These are phyloP conservation scores for Bipolaris cookei DNA, from an alignment of 2,329 filamentous ascomycete species.

Conservation along the genomic window DNA sequence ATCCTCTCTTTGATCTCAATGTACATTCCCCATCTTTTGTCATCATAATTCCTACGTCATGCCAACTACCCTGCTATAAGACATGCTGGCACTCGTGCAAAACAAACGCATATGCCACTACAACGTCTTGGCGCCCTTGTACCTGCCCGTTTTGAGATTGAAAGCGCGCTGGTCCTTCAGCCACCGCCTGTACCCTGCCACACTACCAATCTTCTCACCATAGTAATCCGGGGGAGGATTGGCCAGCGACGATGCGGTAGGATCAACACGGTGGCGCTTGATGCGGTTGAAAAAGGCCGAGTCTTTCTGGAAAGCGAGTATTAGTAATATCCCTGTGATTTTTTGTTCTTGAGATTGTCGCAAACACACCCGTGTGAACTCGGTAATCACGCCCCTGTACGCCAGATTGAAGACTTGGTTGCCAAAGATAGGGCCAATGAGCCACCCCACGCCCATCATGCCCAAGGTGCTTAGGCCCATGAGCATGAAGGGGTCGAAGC, in stretches of 20 bases:
- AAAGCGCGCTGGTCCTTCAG: slow-evolving; percentile 97
- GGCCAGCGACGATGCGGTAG: slow-evolving; percentile 82
- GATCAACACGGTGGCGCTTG: slow-evolving; percentile 91
- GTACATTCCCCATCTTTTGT: neutral
- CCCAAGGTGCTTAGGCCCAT: slow-evolving; percentile 80
- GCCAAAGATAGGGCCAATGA: slow-evolving; percentile 82
- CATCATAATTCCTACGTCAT: neutral
- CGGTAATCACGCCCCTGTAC: slow-evolving; percentile 71
- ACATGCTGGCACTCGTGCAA: neutral
- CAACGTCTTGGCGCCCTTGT: slow-evolving; percentile 48
- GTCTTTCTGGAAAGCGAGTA: slow-evolving; percentile 76
- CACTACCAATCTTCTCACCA: slow-evolving; percentile 95
- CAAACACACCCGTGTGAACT: slow-evolving; percentile 71
- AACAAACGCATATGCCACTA: neutral
- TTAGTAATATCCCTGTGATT: neutral
- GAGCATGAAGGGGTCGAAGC: slow-evolving; percentile 86
- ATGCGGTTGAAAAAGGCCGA: slow-evolving; percentile 91
- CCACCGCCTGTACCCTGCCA: slow-evolving; percentile 91
- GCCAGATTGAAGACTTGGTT: slow-evolving; percentile 78
- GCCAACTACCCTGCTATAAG: neutral
- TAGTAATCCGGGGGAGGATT: slow-evolving; percentile 98
- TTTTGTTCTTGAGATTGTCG: too few species aligned
- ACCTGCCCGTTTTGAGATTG: slow-evolving; percentile 75
- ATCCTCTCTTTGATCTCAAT: neutral
- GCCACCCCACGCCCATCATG: slow-evolving; percentile 83